A percentile compares a stretch with the other conserved stretches of the same genome.
These are phyloP conservation scores for Fragaria iinumae DNA, from an alignment of 306 rosid genomes.

Conservation along the genomic window DNA sequence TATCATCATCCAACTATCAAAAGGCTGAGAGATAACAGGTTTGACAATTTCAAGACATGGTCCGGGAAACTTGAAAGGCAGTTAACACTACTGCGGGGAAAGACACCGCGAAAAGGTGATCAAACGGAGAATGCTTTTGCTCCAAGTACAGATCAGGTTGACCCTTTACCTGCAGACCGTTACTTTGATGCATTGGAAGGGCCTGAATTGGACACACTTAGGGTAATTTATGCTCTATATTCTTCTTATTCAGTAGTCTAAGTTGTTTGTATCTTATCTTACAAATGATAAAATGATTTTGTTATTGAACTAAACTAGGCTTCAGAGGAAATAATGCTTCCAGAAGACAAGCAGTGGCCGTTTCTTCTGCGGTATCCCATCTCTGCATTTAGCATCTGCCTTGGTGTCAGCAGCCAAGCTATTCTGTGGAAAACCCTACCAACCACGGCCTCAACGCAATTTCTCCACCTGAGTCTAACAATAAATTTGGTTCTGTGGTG, in stretches of 20 bases:
- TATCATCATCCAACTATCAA: conserved; percentile 35
- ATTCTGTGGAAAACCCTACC: conserved; percentile 82
- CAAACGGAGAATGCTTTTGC: conserved; percentile 23
- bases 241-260: neutral
- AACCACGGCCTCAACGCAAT: conserved; percentile 54
- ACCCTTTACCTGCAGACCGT: conserved; percentile 56
- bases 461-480: conserved; percentile 60
- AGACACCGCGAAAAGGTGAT: conserved; percentile 23
- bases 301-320: conserved; percentile 37
- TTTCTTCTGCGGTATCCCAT: conserved; percentile 77
- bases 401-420: conserved; percentile 91
- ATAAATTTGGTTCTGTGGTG: conserved; percentile 62
- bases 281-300: neutral
- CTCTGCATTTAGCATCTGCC: conserved; percentile 79
- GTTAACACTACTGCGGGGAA: conserved; percentile 59
- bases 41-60: conserved; percentile 79
- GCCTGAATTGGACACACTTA: conserved; percentile 69
- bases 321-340: conserved; percentile 81
- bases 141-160: conserved; percentile 31
- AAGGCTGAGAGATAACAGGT: conserved; percentile 52
- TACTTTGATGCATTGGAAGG: conserved; percentile 51
- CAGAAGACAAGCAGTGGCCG: conserved; percentile 74
- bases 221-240: conserved; percentile 37
- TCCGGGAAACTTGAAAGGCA: conserved; percentile 77
- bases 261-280: neutral